These are phyloP conservation scores for Umbelopsis sp. DNA, from an alignment of 371 early-diverging fungal genomes.

Conservation along the genomic window DNA sequence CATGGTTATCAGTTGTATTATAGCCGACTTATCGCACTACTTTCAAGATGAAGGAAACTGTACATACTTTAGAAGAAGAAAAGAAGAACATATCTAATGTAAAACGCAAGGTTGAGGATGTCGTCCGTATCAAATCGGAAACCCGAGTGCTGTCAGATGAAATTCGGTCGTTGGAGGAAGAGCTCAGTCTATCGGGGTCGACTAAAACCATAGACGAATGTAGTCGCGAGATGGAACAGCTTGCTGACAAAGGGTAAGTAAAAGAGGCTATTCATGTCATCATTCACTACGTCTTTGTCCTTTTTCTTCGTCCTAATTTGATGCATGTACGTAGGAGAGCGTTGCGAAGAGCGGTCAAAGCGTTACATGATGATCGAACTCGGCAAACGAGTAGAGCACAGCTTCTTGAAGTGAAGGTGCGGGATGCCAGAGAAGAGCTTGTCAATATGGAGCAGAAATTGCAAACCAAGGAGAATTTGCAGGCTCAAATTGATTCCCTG, in stretches of 20 bases:
- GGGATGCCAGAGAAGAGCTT: slow-evolving; percentile 47
- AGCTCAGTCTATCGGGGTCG: slow-evolving; percentile 64
- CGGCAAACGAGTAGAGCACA: slow-evolving; percentile 46
- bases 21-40: not conserved
- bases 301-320: not conserved
- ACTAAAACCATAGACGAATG: slow-evolving; percentile 69
- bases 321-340: slow-evolving; percentile 26
- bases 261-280: not conserved
- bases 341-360: slow-evolving; percentile 56
- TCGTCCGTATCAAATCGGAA: slow-evolving; percentile 43
- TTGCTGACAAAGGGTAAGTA: slow-evolving; percentile 51
- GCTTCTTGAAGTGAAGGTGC: slow-evolving; percentile 49
- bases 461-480: slow-evolving; percentile 35
- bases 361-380: slow-evolving; percentile 51
- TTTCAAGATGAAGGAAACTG: not conserved
- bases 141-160: slow-evolving; percentile 38
- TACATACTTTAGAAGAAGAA: slow-evolving; percentile 18
- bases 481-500: slow-evolving; percentile 28
- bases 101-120: slow-evolving; percentile 36
- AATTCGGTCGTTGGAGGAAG: slow-evolving; percentile 54
- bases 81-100: not conserved
- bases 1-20: not conserved
- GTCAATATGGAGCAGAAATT: slow-evolving; percentile 33
- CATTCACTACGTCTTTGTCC: not conserved
- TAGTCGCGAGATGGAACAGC: slow-evolving; percentile 61